A percentile compares a stretch with the other conserved stretches of the same genome.
Evolutionary conservation across 495 filamentous ascomycete species (phyloP).

Genomic region (Glutinoglossum americanum): DNA sequence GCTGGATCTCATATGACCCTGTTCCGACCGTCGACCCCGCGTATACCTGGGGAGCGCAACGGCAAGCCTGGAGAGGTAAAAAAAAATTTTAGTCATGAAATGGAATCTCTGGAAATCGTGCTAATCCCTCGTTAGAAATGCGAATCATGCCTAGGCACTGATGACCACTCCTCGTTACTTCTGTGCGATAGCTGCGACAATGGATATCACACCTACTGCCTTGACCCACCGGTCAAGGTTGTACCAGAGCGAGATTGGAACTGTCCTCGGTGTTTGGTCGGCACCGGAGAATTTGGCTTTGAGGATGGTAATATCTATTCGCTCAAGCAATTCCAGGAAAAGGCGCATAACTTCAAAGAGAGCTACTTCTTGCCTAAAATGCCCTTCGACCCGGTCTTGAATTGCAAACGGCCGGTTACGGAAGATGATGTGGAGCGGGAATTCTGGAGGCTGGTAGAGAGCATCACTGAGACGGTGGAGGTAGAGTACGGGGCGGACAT

Average conservation of each 20-base stretch:
- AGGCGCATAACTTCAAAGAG: conserved; percentile 84
- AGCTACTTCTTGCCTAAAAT: conserved; percentile 78
- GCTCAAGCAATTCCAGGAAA: conserved; percentile 87
- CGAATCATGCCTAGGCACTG: conserved; percentile 66
- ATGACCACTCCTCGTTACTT: conserved; percentile 46
- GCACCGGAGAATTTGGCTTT: conserved; percentile 92
- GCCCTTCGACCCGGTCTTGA: conserved; percentile 69
- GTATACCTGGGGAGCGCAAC: conserved; percentile 41
- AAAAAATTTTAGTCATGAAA: not conserved
- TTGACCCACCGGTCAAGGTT: conserved; percentile 66
- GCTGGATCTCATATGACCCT: conserved; percentile 94
- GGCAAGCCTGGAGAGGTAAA: conserved; percentile 54
- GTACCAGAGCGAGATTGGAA: conserved; percentile 82
- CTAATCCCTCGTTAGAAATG: conserved; percentile 37
- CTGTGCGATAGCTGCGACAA: conserved; percentile 87
- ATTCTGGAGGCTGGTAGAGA: conserved; percentile 90
- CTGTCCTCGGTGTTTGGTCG: conserved; percentile 85
- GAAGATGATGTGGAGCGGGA: conserved; percentile 95
- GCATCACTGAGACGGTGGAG: conserved; percentile 82
- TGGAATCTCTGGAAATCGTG: not conserved
- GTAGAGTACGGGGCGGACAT: conserved; percentile 98
- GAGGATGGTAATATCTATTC: conserved; percentile 96
- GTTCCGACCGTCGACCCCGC: conserved; percentile 59
- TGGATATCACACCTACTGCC: conserved; percentile 69
- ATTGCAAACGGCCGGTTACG: conserved; percentile 55